phyloP scores from a whole-genome alignment of 1,139 yeast genomes.

The Hansenula lynferdii region DNA sequence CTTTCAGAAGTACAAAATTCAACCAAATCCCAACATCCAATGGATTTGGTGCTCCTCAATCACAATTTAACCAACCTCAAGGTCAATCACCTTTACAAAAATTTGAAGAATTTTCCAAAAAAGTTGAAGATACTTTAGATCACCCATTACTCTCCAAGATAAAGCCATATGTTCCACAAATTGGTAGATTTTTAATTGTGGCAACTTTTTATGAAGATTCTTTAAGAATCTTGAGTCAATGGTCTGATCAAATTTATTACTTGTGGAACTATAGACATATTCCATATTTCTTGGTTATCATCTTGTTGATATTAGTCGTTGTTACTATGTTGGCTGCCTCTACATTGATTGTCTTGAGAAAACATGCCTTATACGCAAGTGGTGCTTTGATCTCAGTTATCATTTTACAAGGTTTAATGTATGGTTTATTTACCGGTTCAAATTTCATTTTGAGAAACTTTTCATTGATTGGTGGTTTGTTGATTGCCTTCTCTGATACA shows the following conservation, averaged over 20 bases:
- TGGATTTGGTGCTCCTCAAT: constrained; percentile 4
- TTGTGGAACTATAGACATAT: constrained; percentile 75
- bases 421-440: constrained; percentile 81
- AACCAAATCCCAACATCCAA: constrained; percentile 18
- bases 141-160: constrained; percentile 30
- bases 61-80: background rate
- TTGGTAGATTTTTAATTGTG: constrained; percentile 87
- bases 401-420: constrained; percentile 78
- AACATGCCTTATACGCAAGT: constrained; percentile 68
- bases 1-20: constrained; percentile 25
- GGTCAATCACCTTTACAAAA: constrained; percentile 11
- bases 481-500: constrained; percentile 88
- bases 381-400: constrained; percentile 69
- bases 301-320: constrained; percentile 63
- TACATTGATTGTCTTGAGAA: constrained; percentile 65
- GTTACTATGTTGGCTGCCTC: constrained; percentile 72
- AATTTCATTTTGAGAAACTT: constrained; percentile 81
- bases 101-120: constrained; percentile 26
- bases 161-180: constrained; percentile 75
- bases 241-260: constrained; percentile 89
- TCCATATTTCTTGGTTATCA: constrained; percentile 73
- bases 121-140: constrained; percentile 34
- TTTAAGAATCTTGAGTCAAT: constrained; percentile 76
- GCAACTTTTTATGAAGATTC: constrained; percentile 95
- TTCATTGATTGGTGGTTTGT: constrained; percentile 88